Base-by-base conservation (phyloP, 2,329 filamentous ascomycete genomes). In the Fusarium devonianum region DNA sequence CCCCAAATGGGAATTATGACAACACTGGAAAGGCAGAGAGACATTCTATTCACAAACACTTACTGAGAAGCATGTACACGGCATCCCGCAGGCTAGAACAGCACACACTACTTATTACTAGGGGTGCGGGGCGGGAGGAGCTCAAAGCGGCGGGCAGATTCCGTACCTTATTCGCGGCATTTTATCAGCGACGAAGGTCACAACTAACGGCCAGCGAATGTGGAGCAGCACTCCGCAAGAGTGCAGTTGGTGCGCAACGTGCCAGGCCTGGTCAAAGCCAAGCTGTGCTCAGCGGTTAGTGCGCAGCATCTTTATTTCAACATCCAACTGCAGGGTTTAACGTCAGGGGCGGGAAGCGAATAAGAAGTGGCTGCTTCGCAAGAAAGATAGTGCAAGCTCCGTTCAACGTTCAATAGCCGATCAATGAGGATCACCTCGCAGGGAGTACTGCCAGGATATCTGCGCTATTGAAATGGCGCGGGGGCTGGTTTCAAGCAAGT, bases 181-280 rank as follows among this genome's bases (percentile, higher is more conserved):
- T n/a, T n/a, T n/a, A n/a, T n/a, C n/a, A n/a, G n/a, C n/a, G 25
- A 47, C 30, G 19, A 37, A 48, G 26, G 42, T 42, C 43, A 48
- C 32, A 19, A 9, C 30, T 14, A 33, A n/a, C 18, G n/a, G n/a
- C n/a, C n/a, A n/a, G n/a, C 7, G 5, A 5, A 28, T 19, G 59
- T 56, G 50, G 60, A 47, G 49, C 22, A 45, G 30, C 10, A 38
- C 37, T 45, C 53, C 43, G 33, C 51, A 49, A 42, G 50, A 63
- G 47, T 52, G 48, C 41, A 61, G 44, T 36, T 43, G 26, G 55
- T 47, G 39, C 36, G 37, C 37, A 36, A 40, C n/a, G 19, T 29
- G 25, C 8, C 30, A 18, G 13, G 21, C 9, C 12, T 37, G 5
- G 30, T 18, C 29, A 44, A 23, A 36, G 35, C 18, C n/a, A 26